phyloP scores from a whole-genome alignment of 768 basidiomycete species.

The Holtermanniella nyarrowii region DNA sequence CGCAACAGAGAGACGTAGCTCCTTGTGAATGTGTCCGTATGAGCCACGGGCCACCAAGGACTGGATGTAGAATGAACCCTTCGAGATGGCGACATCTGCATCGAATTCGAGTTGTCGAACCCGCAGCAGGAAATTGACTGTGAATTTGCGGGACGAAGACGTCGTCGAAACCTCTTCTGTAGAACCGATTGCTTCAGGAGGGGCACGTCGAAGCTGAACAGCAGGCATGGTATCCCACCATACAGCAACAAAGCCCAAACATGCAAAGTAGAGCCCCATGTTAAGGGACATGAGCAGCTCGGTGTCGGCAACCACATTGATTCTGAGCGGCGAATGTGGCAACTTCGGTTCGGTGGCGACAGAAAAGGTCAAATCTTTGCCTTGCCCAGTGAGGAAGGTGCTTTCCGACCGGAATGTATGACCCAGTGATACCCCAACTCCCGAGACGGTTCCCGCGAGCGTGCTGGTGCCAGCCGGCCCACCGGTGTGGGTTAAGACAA shows the following conservation, averaged over 20 bases:
- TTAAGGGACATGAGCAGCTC: conserved; percentile 68
- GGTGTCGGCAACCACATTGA: conserved; percentile 74
- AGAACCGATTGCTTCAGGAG: conserved; percentile 1
- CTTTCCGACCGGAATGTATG: conserved; percentile 44
- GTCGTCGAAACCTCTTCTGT: conserved; percentile 13
- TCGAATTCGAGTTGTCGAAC: conserved; percentile 63
- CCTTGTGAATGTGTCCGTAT: conserved; percentile 53
- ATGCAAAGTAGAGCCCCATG: conserved; percentile 79
- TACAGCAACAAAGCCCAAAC: conserved; percentile 58
- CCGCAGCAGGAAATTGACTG: conserved; percentile 57
- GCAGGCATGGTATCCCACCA: conserved; percentile 27
- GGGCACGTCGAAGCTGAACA: conserved; percentile 21
- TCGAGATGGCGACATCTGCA: conserved; percentile 73
- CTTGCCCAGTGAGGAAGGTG: conserved; percentile 53
- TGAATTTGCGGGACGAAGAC: conserved; percentile 38
- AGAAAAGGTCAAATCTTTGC: conserved; percentile 63
- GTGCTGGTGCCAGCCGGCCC: conserved; percentile 51
- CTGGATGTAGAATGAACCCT: conserved; percentile 55
- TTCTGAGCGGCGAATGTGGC: conserved; percentile 40
- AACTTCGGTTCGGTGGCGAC: conserved; percentile 52
- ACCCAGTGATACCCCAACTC: conserved; percentile 66
- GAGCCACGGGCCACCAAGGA: conserved; percentile 58
- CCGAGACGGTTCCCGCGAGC: conserved; percentile 69
- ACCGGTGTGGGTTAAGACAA: conserved; percentile 65
- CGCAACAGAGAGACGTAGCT: conserved; percentile 55